phyloP scores from a whole-genome alignment of 768 basidiomycete species.

The Tremella mesenterica region DNA sequence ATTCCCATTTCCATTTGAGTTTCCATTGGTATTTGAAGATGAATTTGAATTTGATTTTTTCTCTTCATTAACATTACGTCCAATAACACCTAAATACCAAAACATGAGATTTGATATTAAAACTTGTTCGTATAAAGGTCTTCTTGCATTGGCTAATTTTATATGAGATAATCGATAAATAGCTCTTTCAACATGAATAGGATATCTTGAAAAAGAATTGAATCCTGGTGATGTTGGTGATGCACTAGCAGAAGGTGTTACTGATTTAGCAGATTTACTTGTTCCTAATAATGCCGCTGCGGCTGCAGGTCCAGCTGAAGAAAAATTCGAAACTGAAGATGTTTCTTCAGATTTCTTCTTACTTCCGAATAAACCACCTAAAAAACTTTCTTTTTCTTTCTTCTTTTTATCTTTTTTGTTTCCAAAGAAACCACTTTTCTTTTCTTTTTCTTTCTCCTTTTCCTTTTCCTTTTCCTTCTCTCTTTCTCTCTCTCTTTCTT shows the following conservation, averaged over 20 bases:
- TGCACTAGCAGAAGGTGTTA: conserved; percentile 31
- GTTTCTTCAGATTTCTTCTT: conserved; percentile 77
- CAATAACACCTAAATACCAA: conserved; percentile 98
- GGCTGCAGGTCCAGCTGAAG: conserved; percentile 61
- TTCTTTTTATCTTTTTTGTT: conserved; percentile 44
- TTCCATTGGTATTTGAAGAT: too few relatives aligned
- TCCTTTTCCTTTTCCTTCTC: conserved; percentile 32
- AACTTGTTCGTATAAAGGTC: conserved; percentile 92
- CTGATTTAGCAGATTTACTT: conserved; percentile 65
- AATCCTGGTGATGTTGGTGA: conserved; percentile 45
- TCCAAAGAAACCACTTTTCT: conserved; percentile 36
- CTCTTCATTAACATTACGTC: conserved; percentile 62
- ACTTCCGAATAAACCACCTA: conserved; percentile 80
- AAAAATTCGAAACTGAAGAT: conserved; percentile 26
- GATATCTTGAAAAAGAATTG: conserved; percentile 64
- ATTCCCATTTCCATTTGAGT: too few relatives aligned
- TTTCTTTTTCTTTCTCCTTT: conserved; percentile 36
- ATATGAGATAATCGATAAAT: conserved; percentile 97
- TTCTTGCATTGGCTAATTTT: conserved; percentile 92
- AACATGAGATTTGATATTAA: conserved; percentile 55
- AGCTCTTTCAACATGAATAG: conserved; percentile 96
- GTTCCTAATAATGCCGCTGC: conserved; percentile 78
- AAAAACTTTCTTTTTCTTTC: conserved; percentile 61
- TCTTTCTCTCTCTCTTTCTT: conserved; percentile 28
- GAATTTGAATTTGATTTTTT: conserved; percentile 39